Percentiles rank a stretch among this genome's conserved stretches.
Conservation (phyloP, 2,329 filamentous ascomycete species). For the Cordyceps sp. region DNA sequence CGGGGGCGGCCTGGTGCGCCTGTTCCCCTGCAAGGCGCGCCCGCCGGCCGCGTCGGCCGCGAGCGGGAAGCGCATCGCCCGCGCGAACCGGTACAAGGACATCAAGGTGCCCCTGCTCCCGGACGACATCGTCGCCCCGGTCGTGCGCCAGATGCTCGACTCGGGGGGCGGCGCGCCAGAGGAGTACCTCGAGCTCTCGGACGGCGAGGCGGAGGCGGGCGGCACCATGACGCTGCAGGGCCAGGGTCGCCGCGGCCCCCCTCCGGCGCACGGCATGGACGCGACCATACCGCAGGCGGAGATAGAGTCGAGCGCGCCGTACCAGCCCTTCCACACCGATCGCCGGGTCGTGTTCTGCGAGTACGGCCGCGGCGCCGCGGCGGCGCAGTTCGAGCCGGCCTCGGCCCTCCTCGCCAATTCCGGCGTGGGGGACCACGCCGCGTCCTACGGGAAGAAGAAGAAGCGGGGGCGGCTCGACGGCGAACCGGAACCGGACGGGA, state of each 20-base stretch:
- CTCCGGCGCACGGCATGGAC: conserved; percentile 30
- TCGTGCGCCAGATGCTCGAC: conserved; percentile 35
- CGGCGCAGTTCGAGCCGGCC: conserved; percentile 17
- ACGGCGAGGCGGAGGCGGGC: conserved; percentile 34
- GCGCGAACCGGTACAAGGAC: conserved; percentile 45
- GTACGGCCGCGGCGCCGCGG: conserved; percentile 23
- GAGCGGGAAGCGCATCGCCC: conserved; percentile 32
- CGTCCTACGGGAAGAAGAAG: conserved; percentile 19
- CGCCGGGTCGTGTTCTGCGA: conserved; percentile 64
- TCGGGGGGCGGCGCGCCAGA: conserved; percentile 33
- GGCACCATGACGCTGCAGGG: conserved; percentile 35
- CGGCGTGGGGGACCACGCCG: conserved; percentile 21
- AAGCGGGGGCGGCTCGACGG: conserved; percentile 4
- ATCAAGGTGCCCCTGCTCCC: conserved; percentile 48
- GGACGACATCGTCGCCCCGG: conserved; percentile 38
- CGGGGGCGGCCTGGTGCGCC: conserved; percentile 47
- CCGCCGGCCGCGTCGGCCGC: conserved; percentile 33
- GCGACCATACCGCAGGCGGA: conserved; percentile 62
- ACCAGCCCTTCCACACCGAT: conserved; percentile 92
- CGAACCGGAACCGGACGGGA: conserved; percentile 1
- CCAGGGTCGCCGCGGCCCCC: conserved; percentile 16
- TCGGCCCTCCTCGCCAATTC: conserved; percentile 23
- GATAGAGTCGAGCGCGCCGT: conserved; percentile 89
- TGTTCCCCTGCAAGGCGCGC: conserved; percentile 43
- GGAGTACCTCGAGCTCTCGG: conserved; percentile 35